phyloP scores from a whole-genome alignment of 2,329 filamentous ascomycete genomes.

The Capronia coronata region DNA sequence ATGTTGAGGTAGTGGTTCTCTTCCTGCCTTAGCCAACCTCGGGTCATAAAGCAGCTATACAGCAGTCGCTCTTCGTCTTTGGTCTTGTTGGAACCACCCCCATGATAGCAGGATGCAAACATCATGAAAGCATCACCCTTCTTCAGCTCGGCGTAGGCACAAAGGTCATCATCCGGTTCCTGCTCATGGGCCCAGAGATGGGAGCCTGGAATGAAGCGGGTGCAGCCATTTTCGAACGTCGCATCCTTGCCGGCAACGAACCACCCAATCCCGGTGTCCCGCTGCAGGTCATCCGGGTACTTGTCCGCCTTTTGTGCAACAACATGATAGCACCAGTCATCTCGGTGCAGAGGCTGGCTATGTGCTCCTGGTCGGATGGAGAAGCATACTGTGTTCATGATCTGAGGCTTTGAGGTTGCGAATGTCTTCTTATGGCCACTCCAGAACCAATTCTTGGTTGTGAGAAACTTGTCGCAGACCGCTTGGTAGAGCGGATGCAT shows the following conservation, averaged over 20 bases:
- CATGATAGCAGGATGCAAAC: constrained; percentile 33
- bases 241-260: constrained; percentile 29
- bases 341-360: constrained; percentile 33
- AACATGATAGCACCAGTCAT: constrained; percentile 29
- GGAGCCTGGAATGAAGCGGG: constrained; percentile 31
- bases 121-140: constrained; percentile 37
- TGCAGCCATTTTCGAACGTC: constrained; percentile 31
- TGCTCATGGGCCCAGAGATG: constrained; percentile 29
- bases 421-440: neutral
- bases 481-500: constrained; percentile 25
- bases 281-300: constrained; percentile 26
- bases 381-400: constrained; percentile 36
- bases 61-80: constrained; percentile 26
- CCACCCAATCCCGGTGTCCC: constrained; percentile 28
- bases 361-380: constrained; percentile 32
- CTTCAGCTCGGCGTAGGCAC: constrained; percentile 31
- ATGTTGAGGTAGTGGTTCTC: constrained; percentile 30
- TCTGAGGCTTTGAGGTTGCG: constrained; percentile 14
- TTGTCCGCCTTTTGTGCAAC: constrained; percentile 11
- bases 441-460: constrained; percentile 6
- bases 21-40: constrained; percentile 27
- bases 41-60: constrained; percentile 28
- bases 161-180: constrained; percentile 15
- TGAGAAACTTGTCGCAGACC: constrained; percentile 21
- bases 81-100: constrained; percentile 28